A percentile compares a stretch with the other conserved stretches of the same genome.
Conservation (phyloP, 192 early-diverging fungal genomes). For the Chytriomyces sp. region DNA sequence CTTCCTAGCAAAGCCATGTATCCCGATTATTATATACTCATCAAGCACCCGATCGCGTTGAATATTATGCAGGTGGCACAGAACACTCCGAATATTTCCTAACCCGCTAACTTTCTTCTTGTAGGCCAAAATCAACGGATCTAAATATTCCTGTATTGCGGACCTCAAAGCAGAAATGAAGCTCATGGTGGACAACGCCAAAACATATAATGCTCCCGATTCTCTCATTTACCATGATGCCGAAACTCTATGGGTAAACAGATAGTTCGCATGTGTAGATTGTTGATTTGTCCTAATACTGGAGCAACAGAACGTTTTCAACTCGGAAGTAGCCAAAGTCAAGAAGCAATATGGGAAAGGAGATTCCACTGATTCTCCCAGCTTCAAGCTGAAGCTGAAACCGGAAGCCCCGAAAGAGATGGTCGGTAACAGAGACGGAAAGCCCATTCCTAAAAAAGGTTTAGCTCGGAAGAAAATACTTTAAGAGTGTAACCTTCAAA, state of each 20-base stretch:
- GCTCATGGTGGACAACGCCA: slow-evolving; percentile 89
- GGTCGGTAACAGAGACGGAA: slow-evolving; percentile 12
- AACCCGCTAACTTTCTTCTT: slow-evolving; percentile 17
- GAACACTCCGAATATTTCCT: not conserved
- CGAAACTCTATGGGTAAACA: slow-evolving; percentile 24
- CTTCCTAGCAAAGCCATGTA: slow-evolving; percentile 76
- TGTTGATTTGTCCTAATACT: not conserved
- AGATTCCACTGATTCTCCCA: not conserved
- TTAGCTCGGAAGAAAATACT: not conserved
- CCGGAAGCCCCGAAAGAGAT: not conserved
- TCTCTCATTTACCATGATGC: slow-evolving; percentile 65
- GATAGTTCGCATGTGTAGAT: not conserved
- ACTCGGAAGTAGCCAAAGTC: slow-evolving; percentile 26
- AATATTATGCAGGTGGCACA: slow-evolving; percentile 57
- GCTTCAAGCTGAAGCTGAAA: slow-evolving; percentile 7
- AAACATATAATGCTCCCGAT: slow-evolving; percentile 82
- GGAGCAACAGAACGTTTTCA: slow-evolving; percentile 20
- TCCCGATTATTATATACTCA: slow-evolving; percentile 89
- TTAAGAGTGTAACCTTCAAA: not conserved
- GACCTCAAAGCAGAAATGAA: slow-evolving; percentile 81
- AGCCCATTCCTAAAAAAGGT: slow-evolving; percentile 1
- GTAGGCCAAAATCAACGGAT: slow-evolving; percentile 61
- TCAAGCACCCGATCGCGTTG: slow-evolving; percentile 78
- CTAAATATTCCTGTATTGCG: slow-evolving; percentile 67
- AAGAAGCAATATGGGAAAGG: not conserved